Conservation (phyloP, 306 rosid genomes). For the Glycyrrhiza uralensis region DNA sequence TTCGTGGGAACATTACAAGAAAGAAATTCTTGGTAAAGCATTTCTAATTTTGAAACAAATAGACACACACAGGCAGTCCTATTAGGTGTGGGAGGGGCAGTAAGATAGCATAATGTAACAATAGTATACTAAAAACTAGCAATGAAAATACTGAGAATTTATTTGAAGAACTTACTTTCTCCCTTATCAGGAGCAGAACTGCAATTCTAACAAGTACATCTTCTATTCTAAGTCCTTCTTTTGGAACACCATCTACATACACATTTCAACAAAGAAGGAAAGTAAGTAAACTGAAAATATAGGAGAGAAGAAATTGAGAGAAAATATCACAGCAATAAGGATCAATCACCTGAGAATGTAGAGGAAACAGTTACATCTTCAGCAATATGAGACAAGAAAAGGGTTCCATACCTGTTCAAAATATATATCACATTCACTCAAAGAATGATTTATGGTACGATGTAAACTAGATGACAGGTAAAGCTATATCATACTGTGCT, state of each 20-base stretch:
- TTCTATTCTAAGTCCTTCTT: conserved; percentile 82
- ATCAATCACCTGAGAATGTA: conserved; percentile 68
- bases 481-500: background rate
- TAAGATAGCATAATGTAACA: background rate
- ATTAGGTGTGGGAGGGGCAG: background rate
- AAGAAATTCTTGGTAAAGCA: background rate
- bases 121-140: background rate
- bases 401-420: conserved; percentile 66
- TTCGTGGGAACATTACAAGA: too few species aligned
- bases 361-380: conserved; percentile 74
- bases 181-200: conserved; percentile 56
- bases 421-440: conserved; percentile 29
- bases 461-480: background rate
- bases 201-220: conserved; percentile 90
- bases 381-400: conserved; percentile 81
- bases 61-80: background rate
- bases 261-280: conserved; percentile 20
- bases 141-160: background rate
- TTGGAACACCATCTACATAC: conserved; percentile 88
- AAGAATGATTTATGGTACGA: background rate
- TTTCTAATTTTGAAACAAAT: background rate
- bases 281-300: background rate
- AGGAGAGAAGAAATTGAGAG: background rate
- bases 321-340: conserved; percentile 16
- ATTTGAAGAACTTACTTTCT: conserved; percentile 62